Evolutionary conservation across 2,329 filamentous ascomycete genomes (phyloP).

Genomic region (Cladophialophora immunda): DNA sequence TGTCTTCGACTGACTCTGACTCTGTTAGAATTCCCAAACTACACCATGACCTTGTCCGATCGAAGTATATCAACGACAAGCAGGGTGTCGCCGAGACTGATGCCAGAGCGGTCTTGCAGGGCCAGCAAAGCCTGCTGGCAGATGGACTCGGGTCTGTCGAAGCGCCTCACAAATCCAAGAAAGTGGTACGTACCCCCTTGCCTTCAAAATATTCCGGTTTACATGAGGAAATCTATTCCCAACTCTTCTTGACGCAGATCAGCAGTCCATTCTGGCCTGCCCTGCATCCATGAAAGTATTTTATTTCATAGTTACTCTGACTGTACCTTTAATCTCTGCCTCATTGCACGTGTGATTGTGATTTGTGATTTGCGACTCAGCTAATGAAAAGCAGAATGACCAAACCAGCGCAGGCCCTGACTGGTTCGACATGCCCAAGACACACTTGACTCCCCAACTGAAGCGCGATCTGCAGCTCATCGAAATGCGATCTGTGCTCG

Average conservation of each 20-base stretch:
- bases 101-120: conserved; percentile 57
- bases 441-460: conserved; percentile 81
- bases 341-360: conserved; percentile 23
- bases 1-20: conserved; percentile 9
- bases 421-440: conserved; percentile 90
- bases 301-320: conserved; percentile 81
- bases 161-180: conserved; percentile 59
- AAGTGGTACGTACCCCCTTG: conserved; percentile 58
- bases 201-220: conserved; percentile 6
- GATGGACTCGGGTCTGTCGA: conserved; percentile 63
- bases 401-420: conserved; percentile 74
- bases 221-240: conserved; percentile 79
- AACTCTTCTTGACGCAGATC: conserved; percentile 74
- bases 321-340: conserved; percentile 10
- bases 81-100: conserved; percentile 64
- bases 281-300: conserved; percentile 73
- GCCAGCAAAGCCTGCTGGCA: conserved; percentile 55
- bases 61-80: conserved; percentile 50
- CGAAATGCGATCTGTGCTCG: conserved; percentile 86
- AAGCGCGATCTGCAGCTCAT: conserved; percentile 90
- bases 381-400: conserved; percentile 55
- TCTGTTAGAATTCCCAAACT: conserved; percentile 35
- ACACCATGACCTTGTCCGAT: conserved; percentile 32
- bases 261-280: conserved; percentile 80
- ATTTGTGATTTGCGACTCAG: conserved; percentile 24